A percentile compares a stretch with the other conserved stretches of the same genome.
These are phyloP conservation scores for Eleusine coracana DNA, from an alignment of 176 grass and related monocot species.

Conservation along the genomic window DNA sequence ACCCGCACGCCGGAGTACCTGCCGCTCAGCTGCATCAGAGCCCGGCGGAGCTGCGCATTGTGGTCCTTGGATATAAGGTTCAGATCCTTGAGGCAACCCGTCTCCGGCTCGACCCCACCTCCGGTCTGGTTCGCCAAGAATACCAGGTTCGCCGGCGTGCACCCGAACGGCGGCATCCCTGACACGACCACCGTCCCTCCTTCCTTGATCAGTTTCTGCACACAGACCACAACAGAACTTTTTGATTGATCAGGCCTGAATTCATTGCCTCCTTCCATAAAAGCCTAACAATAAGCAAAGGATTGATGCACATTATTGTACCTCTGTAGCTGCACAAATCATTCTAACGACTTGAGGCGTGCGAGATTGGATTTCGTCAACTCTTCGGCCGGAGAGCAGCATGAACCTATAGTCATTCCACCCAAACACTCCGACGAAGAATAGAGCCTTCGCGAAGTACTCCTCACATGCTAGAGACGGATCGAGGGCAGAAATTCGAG, in stretches of 20 bases:
- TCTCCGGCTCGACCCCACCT: slow-evolving; percentile 41
- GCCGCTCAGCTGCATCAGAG: slow-evolving; percentile 8
- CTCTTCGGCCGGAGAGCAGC: slow-evolving; percentile 31
- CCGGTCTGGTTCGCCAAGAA: neutral
- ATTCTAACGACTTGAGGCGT: slow-evolving; percentile 30
- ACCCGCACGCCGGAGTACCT: slow-evolving; percentile 34
- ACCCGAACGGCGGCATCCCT: slow-evolving; percentile 50
- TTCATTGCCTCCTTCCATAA: too few relatives aligned
- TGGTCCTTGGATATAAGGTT: slow-evolving; percentile 50
- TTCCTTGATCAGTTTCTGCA: slow-evolving; percentile 56
- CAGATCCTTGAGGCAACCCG: slow-evolving; percentile 51
- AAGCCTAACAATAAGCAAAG: too few relatives aligned
- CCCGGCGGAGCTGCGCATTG: slow-evolving; percentile 45
- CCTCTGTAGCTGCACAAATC: slow-evolving; percentile 44
- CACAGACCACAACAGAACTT: too few relatives aligned
- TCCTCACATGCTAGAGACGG: slow-evolving; percentile 38
- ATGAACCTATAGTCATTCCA: slow-evolving; percentile 56
- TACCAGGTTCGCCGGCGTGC: slow-evolving; percentile 46
- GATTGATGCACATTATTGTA: neutral
- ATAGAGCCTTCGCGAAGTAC: slow-evolving; percentile 38
- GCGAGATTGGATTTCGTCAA: slow-evolving; percentile 19
- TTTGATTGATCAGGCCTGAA: too few relatives aligned
- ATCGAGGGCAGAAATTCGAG: neutral
- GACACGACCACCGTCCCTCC: slow-evolving; percentile 59
- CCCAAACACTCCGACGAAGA: slow-evolving; percentile 64